Base-by-base conservation (phyloP, 768 basidiomycete species). In the Hypholoma sublateritium region DNA sequence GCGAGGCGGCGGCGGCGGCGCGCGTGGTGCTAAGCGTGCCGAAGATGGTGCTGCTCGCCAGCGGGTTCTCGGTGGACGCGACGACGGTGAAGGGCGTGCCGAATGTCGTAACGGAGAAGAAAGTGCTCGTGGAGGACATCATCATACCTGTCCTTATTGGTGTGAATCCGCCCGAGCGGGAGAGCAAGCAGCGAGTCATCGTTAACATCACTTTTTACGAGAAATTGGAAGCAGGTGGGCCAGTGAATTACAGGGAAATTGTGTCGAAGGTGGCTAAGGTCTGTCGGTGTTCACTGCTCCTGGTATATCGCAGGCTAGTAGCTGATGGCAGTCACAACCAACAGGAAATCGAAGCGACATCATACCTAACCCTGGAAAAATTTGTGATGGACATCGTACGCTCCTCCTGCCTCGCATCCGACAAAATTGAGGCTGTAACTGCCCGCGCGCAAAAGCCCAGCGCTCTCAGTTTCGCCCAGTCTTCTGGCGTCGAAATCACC, bases 361-460 rank as follows among this genome's bases (percentile, higher is more conserved):
- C 78, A 0, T 87, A 80, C 67, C 75, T 84, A 11, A 88, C 87
- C 0, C 74, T 87, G 22, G 87, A 89, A 66, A 78, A 82, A 56
- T 78, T 88, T 52, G 81, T 78, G 7, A 68, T 80, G 53, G 65
- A 77, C 25, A 70, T 84, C 45, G 73, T 82, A 2, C 71, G 70
- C 9, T 67, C 72, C 9, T 72, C 79, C 1, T 75, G 74, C 50
- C 57, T 70, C 1, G 54, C 64, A 0, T 72, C 73, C 8, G 70
- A 66, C 8, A 57, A 54, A 4, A 64, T 83, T 0, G 65, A 72
- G 14, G 61, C 69, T 2, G 74, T 87, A 2, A 81, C 80, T 2
- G 80, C 84, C 3, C 73, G 80, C 0, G 77, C 86, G 19, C 81
- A 83, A 56, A 93, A 91, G 61, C 89, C 89, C 0, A 85, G 83